These are phyloP conservation scores for Talaromyces thailandensis DNA, from an alignment of 495 filamentous ascomycete genomes.

Conservation along the genomic window DNA sequence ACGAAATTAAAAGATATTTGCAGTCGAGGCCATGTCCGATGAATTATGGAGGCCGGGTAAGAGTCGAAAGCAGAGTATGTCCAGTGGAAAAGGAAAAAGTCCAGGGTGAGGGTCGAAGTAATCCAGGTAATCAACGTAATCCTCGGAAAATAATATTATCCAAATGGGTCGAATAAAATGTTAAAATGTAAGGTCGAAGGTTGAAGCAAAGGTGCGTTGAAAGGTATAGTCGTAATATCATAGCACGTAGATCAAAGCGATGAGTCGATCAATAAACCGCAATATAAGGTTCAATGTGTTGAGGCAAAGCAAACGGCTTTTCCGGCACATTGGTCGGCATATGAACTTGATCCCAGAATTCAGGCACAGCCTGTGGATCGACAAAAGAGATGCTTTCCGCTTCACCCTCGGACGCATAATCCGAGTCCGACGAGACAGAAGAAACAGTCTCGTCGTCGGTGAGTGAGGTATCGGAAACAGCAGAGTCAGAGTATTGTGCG, in stretches of 20 bases:
- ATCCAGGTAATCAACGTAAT: not conserved
- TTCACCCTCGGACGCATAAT: conserved; percentile 21
- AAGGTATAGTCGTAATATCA: not conserved
- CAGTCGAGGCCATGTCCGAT: not conserved
- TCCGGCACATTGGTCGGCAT: not conserved
- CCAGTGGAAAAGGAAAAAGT: not conserved
- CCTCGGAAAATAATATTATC: not conserved
- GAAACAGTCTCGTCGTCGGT: conserved; percentile 31
- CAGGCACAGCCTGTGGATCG: conserved; percentile 7
- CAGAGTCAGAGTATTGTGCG: conserved; percentile 31
- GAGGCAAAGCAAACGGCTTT: not conserved
- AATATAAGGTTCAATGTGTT: conserved; percentile 1
- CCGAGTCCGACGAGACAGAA: conserved; percentile 27
- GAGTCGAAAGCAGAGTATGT: not conserved
- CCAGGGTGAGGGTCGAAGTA: not conserved
- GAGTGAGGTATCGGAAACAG: conserved; percentile 31
- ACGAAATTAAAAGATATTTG: conserved; percentile 1
- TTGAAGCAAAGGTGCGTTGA: not conserved
- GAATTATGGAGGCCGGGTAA: not conserved
- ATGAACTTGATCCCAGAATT: conserved; percentile 1
- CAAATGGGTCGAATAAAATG: not conserved
- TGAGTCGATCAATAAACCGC: conserved; percentile 1
- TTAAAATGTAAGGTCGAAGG: not conserved
- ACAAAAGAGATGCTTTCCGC: conserved; percentile 17
- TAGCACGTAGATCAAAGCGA: not conserved